These are phyloP conservation scores for Pestalotiopsis sp. DNA, from an alignment of 2,329 filamentous ascomycete species.

Conservation along the genomic window DNA sequence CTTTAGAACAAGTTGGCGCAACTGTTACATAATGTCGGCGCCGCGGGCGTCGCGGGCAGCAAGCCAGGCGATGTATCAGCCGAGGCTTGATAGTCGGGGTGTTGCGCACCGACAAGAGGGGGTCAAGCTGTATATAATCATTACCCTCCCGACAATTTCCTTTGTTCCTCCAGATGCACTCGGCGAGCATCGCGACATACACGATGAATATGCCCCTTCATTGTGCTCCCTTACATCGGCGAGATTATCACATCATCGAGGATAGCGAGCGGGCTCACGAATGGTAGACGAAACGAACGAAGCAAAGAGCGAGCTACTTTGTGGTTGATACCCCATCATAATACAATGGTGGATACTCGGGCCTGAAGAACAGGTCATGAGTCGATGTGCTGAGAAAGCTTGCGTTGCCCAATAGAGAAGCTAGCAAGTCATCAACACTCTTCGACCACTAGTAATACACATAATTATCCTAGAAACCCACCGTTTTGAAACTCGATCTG, in stretches of 20 bases:
- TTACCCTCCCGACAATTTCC: neutral
- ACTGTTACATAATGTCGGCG: neutral
- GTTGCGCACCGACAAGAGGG: neutral
- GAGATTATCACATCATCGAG: neutral
- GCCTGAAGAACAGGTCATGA: slow-evolving; percentile 8
- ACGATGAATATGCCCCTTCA: neutral
- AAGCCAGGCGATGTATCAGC: neutral
- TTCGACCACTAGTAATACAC: slow-evolving; percentile 13
- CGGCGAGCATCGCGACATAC: neutral
- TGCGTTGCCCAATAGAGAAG: slow-evolving; percentile 6
- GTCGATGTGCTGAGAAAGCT: slow-evolving; percentile 13
- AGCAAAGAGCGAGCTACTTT: neutral
- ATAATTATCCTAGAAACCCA: neutral
- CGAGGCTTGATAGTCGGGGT: neutral
- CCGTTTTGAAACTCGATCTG: neutral
- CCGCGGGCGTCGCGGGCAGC: neutral
- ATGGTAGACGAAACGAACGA: neutral
- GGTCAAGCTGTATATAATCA: neutral
- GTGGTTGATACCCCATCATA: slow-evolving; percentile 1
- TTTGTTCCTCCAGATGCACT: neutral
- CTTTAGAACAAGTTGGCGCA: neutral
- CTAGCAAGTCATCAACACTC: slow-evolving; percentile 12
- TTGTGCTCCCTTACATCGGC: neutral
- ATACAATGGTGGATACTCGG: slow-evolving; percentile 6
- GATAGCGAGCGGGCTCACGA: neutral